These are phyloP conservation scores for Monosporascus cannonballus DNA, from an alignment of 2,329 filamentous ascomycete genomes.

Conservation along the genomic window DNA sequence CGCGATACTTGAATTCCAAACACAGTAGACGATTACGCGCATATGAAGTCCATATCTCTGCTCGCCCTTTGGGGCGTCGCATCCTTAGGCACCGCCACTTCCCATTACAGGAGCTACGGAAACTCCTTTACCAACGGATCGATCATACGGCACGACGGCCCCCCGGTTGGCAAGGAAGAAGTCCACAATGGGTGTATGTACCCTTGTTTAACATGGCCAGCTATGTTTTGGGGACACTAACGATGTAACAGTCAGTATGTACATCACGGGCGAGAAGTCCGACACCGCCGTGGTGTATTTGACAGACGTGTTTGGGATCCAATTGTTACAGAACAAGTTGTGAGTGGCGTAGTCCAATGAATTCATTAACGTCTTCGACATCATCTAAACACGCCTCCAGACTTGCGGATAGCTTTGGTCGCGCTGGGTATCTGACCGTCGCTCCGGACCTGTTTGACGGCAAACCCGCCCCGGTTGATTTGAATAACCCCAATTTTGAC, in stretches of 20 bases:
- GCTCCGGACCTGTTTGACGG: slow-evolving; percentile 29
- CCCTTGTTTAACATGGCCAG: not conserved
- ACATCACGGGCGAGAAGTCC: slow-evolving; percentile 23
- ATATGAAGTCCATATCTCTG: slow-evolving; percentile 13
- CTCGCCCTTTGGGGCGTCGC: slow-evolving; percentile 15
- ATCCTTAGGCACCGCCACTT: slow-evolving; percentile 4
- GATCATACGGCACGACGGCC: slow-evolving; percentile 21
- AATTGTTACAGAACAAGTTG: slow-evolving; percentile 25
- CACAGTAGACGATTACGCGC: not conserved
- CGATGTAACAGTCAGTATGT: slow-evolving; percentile 22
- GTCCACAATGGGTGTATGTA: slow-evolving; percentile 21
- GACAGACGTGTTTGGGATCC: slow-evolving; percentile 28
- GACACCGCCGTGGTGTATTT: slow-evolving; percentile 25
- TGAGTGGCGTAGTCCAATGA: slow-evolving; percentile 1
- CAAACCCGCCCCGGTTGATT: slow-evolving; percentile 23
- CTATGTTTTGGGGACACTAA: slow-evolving; percentile 2
- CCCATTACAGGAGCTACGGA: not conserved
- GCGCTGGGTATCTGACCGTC: slow-evolving; percentile 28
- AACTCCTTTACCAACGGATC: slow-evolving; percentile 19
- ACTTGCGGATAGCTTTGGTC: slow-evolving; percentile 29
- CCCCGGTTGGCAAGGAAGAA: slow-evolving; percentile 22
- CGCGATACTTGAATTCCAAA: too few relatives aligned
- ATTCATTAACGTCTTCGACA: not conserved
- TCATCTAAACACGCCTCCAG: slow-evolving; percentile 5
- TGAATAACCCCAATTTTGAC: slow-evolving; percentile 22